Evolutionary conservation across 1,139 yeast species (phyloP), one percentile per base, ranked within the genome.

Genomic region (Scheffersomyces illinoinensis): DNA sequence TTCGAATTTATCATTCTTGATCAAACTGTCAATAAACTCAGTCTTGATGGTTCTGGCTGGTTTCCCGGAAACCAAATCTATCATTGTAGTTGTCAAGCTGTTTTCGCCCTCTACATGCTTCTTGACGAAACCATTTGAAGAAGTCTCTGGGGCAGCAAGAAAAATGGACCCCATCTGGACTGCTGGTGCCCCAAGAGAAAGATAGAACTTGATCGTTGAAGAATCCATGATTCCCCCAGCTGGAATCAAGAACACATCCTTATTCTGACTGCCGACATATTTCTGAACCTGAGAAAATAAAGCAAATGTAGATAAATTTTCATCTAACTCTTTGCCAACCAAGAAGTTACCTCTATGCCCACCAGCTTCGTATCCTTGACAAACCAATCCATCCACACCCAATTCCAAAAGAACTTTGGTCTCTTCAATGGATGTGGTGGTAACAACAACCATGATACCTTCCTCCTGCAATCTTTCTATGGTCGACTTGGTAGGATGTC

Each of bases 321-420:
- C 78, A 61, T 81, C 85, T 2, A 64, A 53, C 7, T 57, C 57
- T 20, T 63, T 66, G 18, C 63, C 65, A 2, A 63, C 63, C 10
- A 74, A 61, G 59, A 77, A 83, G 62, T 76, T 77, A 1, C 87
- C 87, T 49, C 87, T 67, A 64, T 84, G 87, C 0, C 87, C 87
- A 52, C 87, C 87, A 2, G 87, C 87, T 65, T 83, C 86, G 66
- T 74, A 77, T 0, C 87, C 86, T 67, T 84, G 87, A 47, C 77
- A 69, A 3, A 81, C 69, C 5, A 83, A 68, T 3, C 83, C 86
- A 63, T 81, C 82, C 10, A 76, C 73, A 0, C 73, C 75, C 0
- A 62, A 53, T 0, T 68, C 68, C 4, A 70, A 26, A 6, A 74
- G 63, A 17, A 64, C 54, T 19, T 64, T 51, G 0, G 80, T 82